phyloP scores from a whole-genome alignment of 495 filamentous ascomycete species.

The Astrocystis sublimbata region DNA sequence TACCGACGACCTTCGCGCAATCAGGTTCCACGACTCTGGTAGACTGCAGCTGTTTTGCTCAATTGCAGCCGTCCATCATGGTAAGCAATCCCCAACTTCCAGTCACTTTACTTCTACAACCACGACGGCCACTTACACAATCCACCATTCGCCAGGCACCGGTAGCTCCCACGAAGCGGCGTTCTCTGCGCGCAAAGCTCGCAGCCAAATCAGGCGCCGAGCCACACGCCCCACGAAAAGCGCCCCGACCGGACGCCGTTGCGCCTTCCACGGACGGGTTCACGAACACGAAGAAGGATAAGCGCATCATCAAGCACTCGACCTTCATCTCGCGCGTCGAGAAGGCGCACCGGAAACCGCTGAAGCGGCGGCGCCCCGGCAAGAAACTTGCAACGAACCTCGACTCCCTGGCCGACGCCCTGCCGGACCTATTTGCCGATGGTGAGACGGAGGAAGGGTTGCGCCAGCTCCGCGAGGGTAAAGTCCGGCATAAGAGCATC shows the following conservation, averaged over 20 bases:
- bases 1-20: neutral
- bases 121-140: slow-evolving; percentile 21
- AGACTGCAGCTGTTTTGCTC: neutral
- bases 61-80: slow-evolving; percentile 7
- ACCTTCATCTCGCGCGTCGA: slow-evolving; percentile 72
- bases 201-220: slow-evolving; percentile 25
- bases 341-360: slow-evolving; percentile 52
- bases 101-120: neutral
- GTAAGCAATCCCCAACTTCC: slow-evolving; percentile 14
- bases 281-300: slow-evolving; percentile 71
- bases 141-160: slow-evolving; percentile 47
- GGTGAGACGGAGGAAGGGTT: slow-evolving; percentile 37
- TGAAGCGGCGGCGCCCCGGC: slow-evolving; percentile 63
- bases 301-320: slow-evolving; percentile 73
- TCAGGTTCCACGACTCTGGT: neutral
- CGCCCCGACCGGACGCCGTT: slow-evolving; percentile 42
- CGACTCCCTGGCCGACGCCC: slow-evolving; percentile 72
- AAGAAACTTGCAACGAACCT: slow-evolving; percentile 80
- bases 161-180: slow-evolving; percentile 44
- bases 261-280: slow-evolving; percentile 44
- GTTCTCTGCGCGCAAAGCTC: slow-evolving; percentile 46
- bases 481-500: slow-evolving; percentile 69
- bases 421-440: slow-evolving; percentile 57
- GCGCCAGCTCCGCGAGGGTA: slow-evolving; percentile 42
- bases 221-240: slow-evolving; percentile 42